These are phyloP conservation scores for Gryganskiella cystojenkinii DNA, from an alignment of 192 early-diverging fungal species.

Conservation along the genomic window DNA sequence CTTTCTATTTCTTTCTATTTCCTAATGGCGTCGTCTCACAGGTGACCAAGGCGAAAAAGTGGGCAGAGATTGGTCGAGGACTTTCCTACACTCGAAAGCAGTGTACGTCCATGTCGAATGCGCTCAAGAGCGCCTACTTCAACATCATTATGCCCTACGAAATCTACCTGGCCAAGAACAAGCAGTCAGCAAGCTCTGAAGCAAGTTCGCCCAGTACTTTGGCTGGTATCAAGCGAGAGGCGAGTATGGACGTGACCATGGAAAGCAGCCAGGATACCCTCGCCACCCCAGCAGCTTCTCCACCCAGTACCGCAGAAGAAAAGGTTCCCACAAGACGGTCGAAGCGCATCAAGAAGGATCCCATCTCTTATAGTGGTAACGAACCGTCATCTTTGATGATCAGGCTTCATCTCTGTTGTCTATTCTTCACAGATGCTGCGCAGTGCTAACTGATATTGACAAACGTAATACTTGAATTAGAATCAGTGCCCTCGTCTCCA, in stretches of 20 bases:
- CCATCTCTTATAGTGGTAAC: conserved; percentile 32
- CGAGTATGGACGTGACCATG: conserved; percentile 26
- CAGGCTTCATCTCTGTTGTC: no score
- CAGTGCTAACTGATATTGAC: not conserved
- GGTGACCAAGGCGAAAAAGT: conserved; percentile 77
- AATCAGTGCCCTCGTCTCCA: conserved; percentile 35
- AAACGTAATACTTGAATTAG: not conserved
- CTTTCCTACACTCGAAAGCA: conserved; percentile 72
- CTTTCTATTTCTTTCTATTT: conserved; percentile 9
- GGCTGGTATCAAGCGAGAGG: conserved; percentile 22
- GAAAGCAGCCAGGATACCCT: conserved; percentile 19
- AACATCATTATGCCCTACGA: conserved; percentile 74
- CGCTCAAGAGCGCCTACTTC: conserved; percentile 70
- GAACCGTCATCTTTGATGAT: not conserved
- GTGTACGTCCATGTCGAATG: conserved; percentile 76
- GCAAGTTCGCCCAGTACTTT: not conserved
- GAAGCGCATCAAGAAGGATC: conserved; percentile 48
- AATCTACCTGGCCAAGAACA: conserved; percentile 62
- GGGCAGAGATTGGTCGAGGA: conserved; percentile 81
- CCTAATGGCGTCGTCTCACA: conserved; percentile 9
- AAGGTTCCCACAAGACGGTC: conserved; percentile 28
- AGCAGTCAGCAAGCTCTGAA: conserved; percentile 4
- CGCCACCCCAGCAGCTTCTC: conserved; percentile 37
- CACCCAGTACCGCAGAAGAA: conserved; percentile 13
- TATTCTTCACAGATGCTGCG: not conserved